These are phyloP conservation scores for Puccinellia tenuiflora DNA, from an alignment of 176 grass and related monocot genomes.

Conservation along the genomic window DNA sequence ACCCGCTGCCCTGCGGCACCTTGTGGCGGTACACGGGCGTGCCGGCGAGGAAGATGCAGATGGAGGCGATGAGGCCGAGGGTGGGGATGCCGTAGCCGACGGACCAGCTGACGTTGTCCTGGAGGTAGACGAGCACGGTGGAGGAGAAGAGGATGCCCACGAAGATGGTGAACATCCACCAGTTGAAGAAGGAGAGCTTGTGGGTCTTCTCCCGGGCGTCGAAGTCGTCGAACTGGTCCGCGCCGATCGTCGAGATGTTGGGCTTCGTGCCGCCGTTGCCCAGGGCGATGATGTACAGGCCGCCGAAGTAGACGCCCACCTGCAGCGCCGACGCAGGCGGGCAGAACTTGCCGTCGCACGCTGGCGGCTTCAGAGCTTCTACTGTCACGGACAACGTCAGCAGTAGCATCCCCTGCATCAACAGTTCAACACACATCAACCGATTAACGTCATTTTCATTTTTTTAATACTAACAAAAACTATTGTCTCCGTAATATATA, in stretches of 20 bases:
- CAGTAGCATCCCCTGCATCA: conserved; percentile 35
- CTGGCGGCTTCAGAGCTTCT: conserved; percentile 19
- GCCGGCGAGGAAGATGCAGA: conserved; percentile 43
- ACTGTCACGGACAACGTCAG: conserved; percentile 29
- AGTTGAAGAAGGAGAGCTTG: conserved; percentile 56
- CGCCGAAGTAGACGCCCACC: conserved; percentile 36
- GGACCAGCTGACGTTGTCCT: conserved; percentile 58
- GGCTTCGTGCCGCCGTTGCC: conserved; percentile 38
- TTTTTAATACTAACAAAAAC: not conserved
- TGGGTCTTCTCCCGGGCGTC: conserved; percentile 25
- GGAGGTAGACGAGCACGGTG: conserved; percentile 40
- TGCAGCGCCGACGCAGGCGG: conserved; percentile 20
- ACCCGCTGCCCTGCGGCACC: conserved; percentile 43
- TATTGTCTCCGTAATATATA: not conserved
- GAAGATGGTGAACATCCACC: conserved; percentile 55
- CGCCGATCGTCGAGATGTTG: conserved; percentile 50
- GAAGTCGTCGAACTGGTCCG: conserved; percentile 50
- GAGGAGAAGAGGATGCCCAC: conserved; percentile 34
- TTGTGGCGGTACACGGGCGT: conserved; percentile 52
- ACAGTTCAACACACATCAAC: not conserved
- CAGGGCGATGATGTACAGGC: conserved; percentile 31
- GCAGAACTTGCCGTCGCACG: conserved; percentile 2
- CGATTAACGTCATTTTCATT: not conserved
- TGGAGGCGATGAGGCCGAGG: conserved; percentile 30
- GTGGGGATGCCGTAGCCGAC: conserved; percentile 53